phyloP scores from a whole-genome alignment of 805 yeast species.

The Ogataea saltuana region DNA sequence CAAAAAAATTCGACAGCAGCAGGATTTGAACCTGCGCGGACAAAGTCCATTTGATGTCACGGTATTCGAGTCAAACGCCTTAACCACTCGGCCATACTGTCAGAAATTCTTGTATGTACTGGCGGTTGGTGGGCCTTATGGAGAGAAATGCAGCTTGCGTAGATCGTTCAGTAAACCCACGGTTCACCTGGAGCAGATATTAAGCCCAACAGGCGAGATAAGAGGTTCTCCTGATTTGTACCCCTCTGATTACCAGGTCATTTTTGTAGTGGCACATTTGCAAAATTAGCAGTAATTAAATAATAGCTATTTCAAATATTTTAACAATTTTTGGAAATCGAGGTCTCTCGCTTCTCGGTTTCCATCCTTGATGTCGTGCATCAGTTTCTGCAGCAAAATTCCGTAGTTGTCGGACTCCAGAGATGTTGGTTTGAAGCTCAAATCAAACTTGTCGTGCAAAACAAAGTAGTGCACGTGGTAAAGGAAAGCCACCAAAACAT shows the following conservation, averaged over 20 bases:
- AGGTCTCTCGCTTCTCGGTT: slow-evolving; percentile 15
- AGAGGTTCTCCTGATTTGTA: too few relatives aligned
- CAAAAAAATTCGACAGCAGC: slow-evolving; percentile 54
- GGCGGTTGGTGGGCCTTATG: background rate
- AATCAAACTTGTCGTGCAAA: slow-evolving; percentile 25
- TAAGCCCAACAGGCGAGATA: too few relatives aligned
- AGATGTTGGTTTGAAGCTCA: slow-evolving; percentile 21
- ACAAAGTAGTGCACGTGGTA: slow-evolving; percentile 33
- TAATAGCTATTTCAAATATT: background rate
- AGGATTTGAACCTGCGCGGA: slow-evolving; percentile 69
- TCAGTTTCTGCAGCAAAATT: slow-evolving; percentile 29
- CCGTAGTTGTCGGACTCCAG: slow-evolving; percentile 30
- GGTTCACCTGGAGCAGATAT: too few relatives aligned
- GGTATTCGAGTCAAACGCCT: slow-evolving; percentile 40
- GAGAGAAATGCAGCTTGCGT: background rate
- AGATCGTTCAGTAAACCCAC: background rate
- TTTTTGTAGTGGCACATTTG: too few relatives aligned
- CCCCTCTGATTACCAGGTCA: too few relatives aligned
- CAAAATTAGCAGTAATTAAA: background rate
- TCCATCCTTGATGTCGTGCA: slow-evolving; percentile 28
- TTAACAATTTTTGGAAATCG: slow-evolving; percentile 16
- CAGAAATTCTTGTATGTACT: slow-evolving; percentile 9
- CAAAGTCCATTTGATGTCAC: slow-evolving; percentile 50
- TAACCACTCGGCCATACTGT: slow-evolving; percentile 44
- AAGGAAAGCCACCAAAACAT: slow-evolving; percentile 28